Conservation (phyloP, 805 yeast genomes). For the Suhomyces pyralidae region DNA sequence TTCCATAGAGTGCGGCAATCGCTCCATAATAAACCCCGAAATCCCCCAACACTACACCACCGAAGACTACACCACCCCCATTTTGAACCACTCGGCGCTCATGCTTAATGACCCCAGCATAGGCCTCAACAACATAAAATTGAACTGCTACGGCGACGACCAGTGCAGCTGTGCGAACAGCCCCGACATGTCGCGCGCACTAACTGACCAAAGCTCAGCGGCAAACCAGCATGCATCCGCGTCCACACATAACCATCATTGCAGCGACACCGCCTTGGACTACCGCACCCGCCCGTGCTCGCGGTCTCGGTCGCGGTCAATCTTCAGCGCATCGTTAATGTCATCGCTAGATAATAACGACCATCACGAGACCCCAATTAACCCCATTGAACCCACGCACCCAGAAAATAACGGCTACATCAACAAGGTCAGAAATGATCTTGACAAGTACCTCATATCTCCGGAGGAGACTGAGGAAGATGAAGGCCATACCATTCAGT, state of each 20-base stretch:
- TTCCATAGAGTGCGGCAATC: constrained; percentile 6
- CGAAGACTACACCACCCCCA: constrained; percentile 31
- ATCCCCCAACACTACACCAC: constrained; percentile 23
- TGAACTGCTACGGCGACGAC: constrained; percentile 20
- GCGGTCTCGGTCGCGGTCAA: constrained; percentile 14
- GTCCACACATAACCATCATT: background rate
- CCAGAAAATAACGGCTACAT: background rate
- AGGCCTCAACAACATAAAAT: constrained; percentile 20
- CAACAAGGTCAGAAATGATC: background rate
- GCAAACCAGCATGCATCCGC: background rate
- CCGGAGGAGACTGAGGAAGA: constrained; percentile 3
- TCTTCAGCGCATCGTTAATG: constrained; percentile 20
- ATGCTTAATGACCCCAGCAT: constrained; percentile 25
- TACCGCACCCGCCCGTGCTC: constrained; percentile 3
- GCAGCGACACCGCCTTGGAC: background rate
- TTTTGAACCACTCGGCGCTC: constrained; percentile 30
- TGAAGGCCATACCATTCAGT: constrained; percentile 21
- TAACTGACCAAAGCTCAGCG: background rate
- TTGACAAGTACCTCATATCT: background rate
- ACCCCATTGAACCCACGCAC: background rate
- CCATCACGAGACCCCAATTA: background rate
- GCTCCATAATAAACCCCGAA: constrained; percentile 10
- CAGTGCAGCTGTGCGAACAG: background rate
- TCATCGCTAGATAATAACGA: constrained; percentile 13
- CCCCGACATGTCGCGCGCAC: background rate